Conservation (phyloP, 1,284 basidiomycete species). For the Fomitopsis palustris region DNA sequence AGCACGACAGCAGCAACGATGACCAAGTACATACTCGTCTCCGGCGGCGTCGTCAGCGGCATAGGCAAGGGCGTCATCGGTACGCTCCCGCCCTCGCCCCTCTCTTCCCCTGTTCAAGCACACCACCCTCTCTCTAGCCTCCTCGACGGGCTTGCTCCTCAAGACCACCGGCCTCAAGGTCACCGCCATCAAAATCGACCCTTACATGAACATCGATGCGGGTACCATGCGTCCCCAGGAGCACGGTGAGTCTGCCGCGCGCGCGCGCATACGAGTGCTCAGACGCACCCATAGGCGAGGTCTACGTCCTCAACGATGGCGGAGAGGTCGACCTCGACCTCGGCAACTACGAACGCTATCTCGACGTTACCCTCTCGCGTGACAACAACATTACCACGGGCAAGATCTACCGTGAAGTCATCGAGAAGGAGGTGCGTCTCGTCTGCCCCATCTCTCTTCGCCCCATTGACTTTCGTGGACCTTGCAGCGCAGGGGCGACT, state of each 20-base stretch:
- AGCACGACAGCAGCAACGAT: constrained; percentile 43
- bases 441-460: not conserved
- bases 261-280: constrained; percentile 9
- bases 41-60: constrained; percentile 90
- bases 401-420: constrained; percentile 96
- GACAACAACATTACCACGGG: constrained; percentile 99
- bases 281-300: constrained; percentile 75
- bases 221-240: constrained; percentile 99
- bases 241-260: constrained; percentile 68
- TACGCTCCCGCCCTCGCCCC: constrained; percentile 37
- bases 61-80: constrained; percentile 95
- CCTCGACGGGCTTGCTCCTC: constrained; percentile 93
- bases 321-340: constrained; percentile 98
- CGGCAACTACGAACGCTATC: constrained; percentile 98
- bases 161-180: constrained; percentile 96
- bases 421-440: constrained; percentile 88
- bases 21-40: constrained; percentile 91
- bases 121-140: constrained; percentile 60
- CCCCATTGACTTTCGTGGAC: constrained; percentile 6
- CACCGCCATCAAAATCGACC: constrained; percentile 99
- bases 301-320: constrained; percentile 97
- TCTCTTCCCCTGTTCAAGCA: constrained; percentile 21
- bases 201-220: constrained; percentile 99
- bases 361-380: constrained; percentile 89
- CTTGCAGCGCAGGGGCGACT: constrained; percentile 94